Conservation (phyloP, 805 yeast species). For the Maudiozyma bulderi region DNA sequence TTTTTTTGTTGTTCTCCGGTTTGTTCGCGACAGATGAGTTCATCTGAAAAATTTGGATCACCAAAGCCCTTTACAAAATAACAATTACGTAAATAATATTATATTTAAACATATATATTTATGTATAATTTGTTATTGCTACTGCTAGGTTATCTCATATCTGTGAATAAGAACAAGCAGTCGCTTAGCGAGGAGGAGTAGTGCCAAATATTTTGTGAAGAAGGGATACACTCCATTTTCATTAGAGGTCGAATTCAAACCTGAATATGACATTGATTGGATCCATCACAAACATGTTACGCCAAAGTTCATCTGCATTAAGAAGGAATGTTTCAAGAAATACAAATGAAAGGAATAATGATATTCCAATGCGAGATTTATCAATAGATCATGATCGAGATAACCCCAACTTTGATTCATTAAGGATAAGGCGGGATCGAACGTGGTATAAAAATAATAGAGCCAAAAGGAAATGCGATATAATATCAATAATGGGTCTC, state of each 20-base stretch:
- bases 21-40: too few relatives aligned
- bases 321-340: background rate
- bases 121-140: too few relatives aligned
- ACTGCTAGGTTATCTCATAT: too few relatives aligned
- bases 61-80: too few relatives aligned
- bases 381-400: background rate
- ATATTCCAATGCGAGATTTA: background rate
- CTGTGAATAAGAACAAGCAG: too few relatives aligned
- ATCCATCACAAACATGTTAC: background rate
- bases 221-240: background rate
- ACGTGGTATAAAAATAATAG: background rate
- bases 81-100: too few relatives aligned
- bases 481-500: slow-evolving; percentile 12
- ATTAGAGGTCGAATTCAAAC: background rate
- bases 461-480: slow-evolving; percentile 1
- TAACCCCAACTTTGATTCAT: background rate
- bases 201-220: too few relatives aligned
- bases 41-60: too few relatives aligned
- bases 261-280: background rate
- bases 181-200: too few relatives aligned
- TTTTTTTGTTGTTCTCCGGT: too few relatives aligned
- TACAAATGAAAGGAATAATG: background rate
- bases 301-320: background rate
- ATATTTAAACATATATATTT: too few relatives aligned
- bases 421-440: background rate